Evolutionary conservation across 768 basidiomycete species (phyloP).

Genomic region (Thelephora ganbajun): DNA sequence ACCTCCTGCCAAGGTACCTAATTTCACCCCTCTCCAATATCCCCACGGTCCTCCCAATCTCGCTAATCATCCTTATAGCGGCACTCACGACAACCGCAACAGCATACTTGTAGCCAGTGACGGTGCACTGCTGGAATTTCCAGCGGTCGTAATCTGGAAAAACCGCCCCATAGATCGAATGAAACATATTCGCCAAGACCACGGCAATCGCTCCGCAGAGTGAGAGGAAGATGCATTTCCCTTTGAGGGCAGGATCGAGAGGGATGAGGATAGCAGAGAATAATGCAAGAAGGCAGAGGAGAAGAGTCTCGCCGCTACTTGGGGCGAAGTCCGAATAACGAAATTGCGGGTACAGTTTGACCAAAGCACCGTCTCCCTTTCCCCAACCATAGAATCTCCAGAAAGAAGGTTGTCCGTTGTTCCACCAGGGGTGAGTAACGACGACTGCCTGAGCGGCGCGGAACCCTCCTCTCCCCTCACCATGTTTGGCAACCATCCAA

Average conservation of each 20-base stretch:
- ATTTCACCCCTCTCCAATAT: slow-evolving; percentile 30
- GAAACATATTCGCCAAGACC: slow-evolving; percentile 26
- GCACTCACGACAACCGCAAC: slow-evolving; percentile 34
- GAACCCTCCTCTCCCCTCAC: slow-evolving; percentile 25
- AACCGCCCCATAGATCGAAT: slow-evolving; percentile 37
- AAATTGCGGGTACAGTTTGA: slow-evolving; percentile 32
- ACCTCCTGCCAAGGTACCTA: slow-evolving; percentile 23
- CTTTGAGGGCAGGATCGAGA: too few relatives aligned
- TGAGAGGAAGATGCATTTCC: background rate
- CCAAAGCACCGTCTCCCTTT: slow-evolving; percentile 38
- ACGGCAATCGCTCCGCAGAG: slow-evolving; percentile 15
- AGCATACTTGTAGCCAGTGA: slow-evolving; percentile 23
- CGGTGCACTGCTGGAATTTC: slow-evolving; percentile 18
- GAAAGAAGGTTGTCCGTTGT: slow-evolving; percentile 29
- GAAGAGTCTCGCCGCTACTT: slow-evolving; percentile 33
- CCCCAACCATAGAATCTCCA: slow-evolving; percentile 46
- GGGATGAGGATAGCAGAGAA: background rate
- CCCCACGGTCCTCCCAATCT: slow-evolving; percentile 33
- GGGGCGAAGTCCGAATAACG: slow-evolving; percentile 31
- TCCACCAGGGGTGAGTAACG: slow-evolving; percentile 51
- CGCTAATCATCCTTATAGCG: slow-evolving; percentile 35
- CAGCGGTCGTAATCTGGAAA: slow-evolving; percentile 25
- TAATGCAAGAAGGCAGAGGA: slow-evolving; percentile 10
- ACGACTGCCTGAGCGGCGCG: slow-evolving; percentile 30
- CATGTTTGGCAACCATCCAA: slow-evolving; percentile 15